phyloP scores from a whole-genome alignment of 192 early-diverging fungal genomes.

The Linnemannia elongata region DNA sequence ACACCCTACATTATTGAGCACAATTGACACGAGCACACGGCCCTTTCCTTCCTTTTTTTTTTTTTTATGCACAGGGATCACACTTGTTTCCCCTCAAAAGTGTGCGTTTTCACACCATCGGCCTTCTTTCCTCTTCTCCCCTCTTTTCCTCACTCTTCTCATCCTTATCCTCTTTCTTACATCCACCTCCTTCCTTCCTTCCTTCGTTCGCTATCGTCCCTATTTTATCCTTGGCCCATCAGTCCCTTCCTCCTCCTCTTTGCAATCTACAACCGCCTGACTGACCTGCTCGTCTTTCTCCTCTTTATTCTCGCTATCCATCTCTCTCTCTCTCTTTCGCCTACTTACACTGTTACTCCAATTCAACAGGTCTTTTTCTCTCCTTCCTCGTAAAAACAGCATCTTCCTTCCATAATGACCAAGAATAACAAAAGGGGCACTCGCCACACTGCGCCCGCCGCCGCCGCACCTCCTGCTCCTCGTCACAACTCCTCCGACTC shows the following conservation, averaged over 20 bases:
- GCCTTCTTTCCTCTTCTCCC: not conserved
- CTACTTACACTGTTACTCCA: conserved; percentile 2
- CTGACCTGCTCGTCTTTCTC: not conserved
- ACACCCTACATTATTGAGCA: not conserved
- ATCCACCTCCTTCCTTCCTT: not conserved
- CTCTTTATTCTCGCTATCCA: not conserved
- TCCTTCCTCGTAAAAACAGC: not conserved
- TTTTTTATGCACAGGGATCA: not conserved
- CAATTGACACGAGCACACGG: conserved; percentile 6
- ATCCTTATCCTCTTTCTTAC: not conserved
- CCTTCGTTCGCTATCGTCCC: not conserved
- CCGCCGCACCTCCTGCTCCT: conserved; percentile 14
- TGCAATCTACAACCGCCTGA: not conserved
- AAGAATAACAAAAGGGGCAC: conserved; percentile 17
- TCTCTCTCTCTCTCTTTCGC: not conserved
- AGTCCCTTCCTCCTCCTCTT: not conserved
- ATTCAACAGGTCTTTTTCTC: not conserved
- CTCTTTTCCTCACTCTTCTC: not conserved
- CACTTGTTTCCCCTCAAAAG: not conserved
- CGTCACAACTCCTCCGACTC: conserved; percentile 50
- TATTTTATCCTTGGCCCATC: not conserved
- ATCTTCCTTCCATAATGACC: conserved; percentile 40
- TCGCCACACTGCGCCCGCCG: conserved; percentile 8
- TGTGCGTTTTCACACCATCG: not conserved
- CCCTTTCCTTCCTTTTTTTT: not conserved